These are phyloP conservation scores for Neonectria ditissima DNA, from an alignment of 2,329 filamentous ascomycete genomes.

Conservation along the genomic window DNA sequence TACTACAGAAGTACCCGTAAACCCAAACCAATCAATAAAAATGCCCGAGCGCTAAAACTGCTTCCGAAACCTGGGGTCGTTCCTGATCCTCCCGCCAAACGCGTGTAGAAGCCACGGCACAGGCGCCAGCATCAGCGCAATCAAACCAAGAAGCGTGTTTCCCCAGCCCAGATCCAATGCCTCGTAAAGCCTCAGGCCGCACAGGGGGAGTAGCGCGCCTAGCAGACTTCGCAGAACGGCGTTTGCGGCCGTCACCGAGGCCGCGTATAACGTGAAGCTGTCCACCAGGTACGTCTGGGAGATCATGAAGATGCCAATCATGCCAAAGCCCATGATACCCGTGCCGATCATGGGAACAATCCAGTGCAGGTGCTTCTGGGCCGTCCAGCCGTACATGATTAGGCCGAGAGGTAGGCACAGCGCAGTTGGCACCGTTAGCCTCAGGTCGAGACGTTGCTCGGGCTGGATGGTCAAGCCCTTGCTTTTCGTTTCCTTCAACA, in stretches of 20 bases:
- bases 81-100: conserved; percentile 15
- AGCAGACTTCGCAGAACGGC: conserved; percentile 46
- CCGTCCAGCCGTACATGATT: conserved; percentile 41
- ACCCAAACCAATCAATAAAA: background rate
- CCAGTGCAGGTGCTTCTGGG: conserved; percentile 34
- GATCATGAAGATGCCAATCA: conserved; percentile 57
- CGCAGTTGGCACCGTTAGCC: conserved; percentile 32
- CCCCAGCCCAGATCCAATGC: conserved; percentile 56
- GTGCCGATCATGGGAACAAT: conserved; percentile 49
- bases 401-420: conserved; percentile 33
- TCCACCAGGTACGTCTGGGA: conserved; percentile 55
- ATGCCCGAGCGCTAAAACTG: background rate
- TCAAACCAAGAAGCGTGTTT: conserved; percentile 54
- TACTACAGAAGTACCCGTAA: background rate
- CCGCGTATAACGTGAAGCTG: conserved; percentile 37
- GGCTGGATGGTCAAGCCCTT: conserved; percentile 22
- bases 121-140: conserved; percentile 50
- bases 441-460: conserved; percentile 33
- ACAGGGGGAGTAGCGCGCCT: conserved; percentile 54
- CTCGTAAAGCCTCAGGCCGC: conserved; percentile 53
- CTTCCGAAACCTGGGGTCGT: conserved; percentile 11
- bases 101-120: conserved; percentile 41
- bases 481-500: conserved; percentile 26
- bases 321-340: conserved; percentile 56
- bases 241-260: conserved; percentile 40